Conservation (phyloP, 1,284 basidiomycete genomes). For the Cryptococcus neoformans region DNA sequence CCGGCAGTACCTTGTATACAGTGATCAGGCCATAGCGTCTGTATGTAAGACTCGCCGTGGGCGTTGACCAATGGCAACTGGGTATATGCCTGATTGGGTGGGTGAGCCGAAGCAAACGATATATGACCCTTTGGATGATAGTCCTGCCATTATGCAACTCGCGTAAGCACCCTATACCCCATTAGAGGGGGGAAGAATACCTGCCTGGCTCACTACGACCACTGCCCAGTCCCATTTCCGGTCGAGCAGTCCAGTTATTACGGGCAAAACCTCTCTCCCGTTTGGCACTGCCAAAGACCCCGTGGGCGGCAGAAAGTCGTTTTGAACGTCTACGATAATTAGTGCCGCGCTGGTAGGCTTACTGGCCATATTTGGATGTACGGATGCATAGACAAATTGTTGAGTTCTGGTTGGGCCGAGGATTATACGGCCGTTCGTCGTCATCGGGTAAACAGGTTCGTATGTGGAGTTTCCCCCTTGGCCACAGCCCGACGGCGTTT, state of each 20-base stretch:
- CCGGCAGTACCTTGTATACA: slow-evolving; percentile 40
- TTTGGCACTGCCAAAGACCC: slow-evolving; percentile 58
- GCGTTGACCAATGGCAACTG: slow-evolving; percentile 45
- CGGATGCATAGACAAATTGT: too few relatives aligned
- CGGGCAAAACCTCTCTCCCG: slow-evolving; percentile 52
- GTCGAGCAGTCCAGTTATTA: slow-evolving; percentile 53
- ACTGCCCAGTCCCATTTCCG: slow-evolving; percentile 53
- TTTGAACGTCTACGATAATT: slow-evolving; percentile 60
- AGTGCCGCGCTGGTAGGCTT: slow-evolving; percentile 48
- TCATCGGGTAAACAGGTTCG: too few relatives aligned
- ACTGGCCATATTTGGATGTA: too few relatives aligned
- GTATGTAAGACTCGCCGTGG: slow-evolving; percentile 17
- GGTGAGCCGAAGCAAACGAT: slow-evolving; percentile 62
- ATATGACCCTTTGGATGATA: slow-evolving; percentile 60
- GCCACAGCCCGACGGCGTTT: too few relatives aligned
- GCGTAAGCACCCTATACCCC: background rate
- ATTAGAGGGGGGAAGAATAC: slow-evolving; percentile 7
- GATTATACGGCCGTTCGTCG: too few relatives aligned
- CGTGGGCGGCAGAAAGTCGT: slow-evolving; percentile 63
- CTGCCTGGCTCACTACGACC: slow-evolving; percentile 55
- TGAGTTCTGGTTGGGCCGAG: too few relatives aligned
- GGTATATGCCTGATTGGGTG: slow-evolving; percentile 49
- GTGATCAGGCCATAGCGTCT: slow-evolving; percentile 61
- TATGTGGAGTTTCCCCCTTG: too few relatives aligned
- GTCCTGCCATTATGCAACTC: slow-evolving; percentile 29